These are phyloP conservation scores for Veloboletus limbatus DNA, from an alignment of 1,284 basidiomycete species.

Conservation along the genomic window DNA sequence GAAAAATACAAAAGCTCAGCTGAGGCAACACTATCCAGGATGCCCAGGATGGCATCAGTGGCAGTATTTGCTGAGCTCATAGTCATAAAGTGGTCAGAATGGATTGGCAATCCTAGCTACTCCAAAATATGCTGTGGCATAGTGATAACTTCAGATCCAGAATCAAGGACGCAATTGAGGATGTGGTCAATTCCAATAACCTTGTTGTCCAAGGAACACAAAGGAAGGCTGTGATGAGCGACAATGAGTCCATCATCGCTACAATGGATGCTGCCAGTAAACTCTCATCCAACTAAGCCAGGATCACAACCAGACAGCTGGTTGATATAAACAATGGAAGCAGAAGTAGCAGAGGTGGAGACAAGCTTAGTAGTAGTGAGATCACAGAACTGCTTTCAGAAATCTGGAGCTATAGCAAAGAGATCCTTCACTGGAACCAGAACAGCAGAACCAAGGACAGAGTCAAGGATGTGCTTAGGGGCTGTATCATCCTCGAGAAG, in stretches of 20 bases:
- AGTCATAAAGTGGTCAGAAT: no score
- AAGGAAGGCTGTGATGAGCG: not conserved
- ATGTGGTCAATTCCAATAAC: no score
- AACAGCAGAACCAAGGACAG: not conserved
- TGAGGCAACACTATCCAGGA: no score
- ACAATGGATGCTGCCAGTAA: not conserved
- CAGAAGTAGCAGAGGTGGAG: no score
- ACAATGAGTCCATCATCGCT: not conserved
- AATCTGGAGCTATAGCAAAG: not conserved
- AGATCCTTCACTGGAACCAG: not conserved
- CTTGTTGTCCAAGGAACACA: not conserved
- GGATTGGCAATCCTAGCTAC: no score
- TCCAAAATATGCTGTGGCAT: no score
- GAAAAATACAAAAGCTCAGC: no score
- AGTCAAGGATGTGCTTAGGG: not conserved
- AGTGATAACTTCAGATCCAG: no score
- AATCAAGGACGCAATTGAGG: no score
- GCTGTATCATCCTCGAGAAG: not conserved
- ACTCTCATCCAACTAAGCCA: accelerated
- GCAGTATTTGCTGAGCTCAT: no score
- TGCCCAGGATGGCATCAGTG: no score
- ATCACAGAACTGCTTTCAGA: not conserved
- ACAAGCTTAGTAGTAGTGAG: not conserved
- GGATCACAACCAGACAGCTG: not conserved
- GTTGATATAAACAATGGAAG: not conserved